A percentile compares a stretch with the other conserved stretches of the same genome.
Evolutionary conservation across 768 basidiomycete species (phyloP).

Genomic region (Collybiopsis confluens): DNA sequence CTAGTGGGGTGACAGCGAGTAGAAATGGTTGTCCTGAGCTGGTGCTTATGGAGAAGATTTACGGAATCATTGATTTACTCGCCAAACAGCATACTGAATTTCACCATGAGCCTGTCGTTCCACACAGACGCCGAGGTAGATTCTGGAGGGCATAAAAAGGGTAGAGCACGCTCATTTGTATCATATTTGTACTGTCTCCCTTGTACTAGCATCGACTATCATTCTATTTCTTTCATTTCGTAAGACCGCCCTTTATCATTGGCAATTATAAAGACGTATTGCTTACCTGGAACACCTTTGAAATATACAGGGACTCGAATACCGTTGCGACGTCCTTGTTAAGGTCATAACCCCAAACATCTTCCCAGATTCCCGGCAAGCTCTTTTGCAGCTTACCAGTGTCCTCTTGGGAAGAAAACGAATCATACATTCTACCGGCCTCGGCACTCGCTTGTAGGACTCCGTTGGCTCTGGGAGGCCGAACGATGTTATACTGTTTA

Average conservation of each 20-base stretch:
- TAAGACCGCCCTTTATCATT: too few relatives aligned
- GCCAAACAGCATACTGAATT: neutral
- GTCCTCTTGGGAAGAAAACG: slow-evolving; percentile 28
- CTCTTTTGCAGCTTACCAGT: slow-evolving; percentile 22
- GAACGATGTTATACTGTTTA: slow-evolving; percentile 38
- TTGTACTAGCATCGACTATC: too few relatives aligned
- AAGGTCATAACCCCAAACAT: slow-evolving; percentile 48
- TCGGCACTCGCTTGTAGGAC: slow-evolving; percentile 38
- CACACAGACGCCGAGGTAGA: too few relatives aligned
- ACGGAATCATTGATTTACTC: neutral
- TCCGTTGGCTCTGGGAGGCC: slow-evolving; percentile 45
- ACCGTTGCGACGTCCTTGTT: slow-evolving; percentile 33
- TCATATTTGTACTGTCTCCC: too few relatives aligned
- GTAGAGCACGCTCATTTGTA: too few relatives aligned
- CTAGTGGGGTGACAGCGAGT: neutral
- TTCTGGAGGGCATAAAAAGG: too few relatives aligned
- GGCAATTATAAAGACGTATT: neutral
- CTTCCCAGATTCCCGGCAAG: slow-evolving; percentile 37
- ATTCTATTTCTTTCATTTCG: too few relatives aligned
- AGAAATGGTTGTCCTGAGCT: slow-evolving; percentile 19
- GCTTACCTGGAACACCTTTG: neutral
- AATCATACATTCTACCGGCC: slow-evolving; percentile 42
- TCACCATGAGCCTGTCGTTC: neutral
- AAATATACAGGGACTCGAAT: slow-evolving; percentile 8
- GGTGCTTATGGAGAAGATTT: slow-evolving; percentile 12